Percentiles rank a stretch among this genome's conserved stretches.
phyloP scores from a whole-genome alignment of 148 eudicot species.

The Cornus controversa region DNA sequence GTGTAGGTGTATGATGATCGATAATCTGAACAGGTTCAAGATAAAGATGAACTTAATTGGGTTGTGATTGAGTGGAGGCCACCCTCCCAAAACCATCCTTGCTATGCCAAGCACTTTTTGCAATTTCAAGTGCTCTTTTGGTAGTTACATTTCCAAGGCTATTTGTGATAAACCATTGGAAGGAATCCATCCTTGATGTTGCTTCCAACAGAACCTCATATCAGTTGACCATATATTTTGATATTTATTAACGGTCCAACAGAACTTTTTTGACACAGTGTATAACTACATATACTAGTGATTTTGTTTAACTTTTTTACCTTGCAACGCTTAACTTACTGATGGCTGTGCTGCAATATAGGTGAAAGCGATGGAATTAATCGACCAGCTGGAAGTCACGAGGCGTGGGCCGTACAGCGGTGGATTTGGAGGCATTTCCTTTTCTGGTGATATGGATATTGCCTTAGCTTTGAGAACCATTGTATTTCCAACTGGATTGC shows the following conservation, averaged over 20 bases:
- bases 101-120: background rate
- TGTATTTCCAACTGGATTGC: conserved; percentile 72
- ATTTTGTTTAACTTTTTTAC: background rate
- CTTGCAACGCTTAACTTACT: background rate
- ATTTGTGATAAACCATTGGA: too few relatives aligned
- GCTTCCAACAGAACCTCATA: too few relatives aligned
- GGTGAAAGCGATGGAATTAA: conserved; percentile 99
- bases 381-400: conserved; percentile 85
- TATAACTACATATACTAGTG: background rate
- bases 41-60: too few relatives aligned
- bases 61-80: too few relatives aligned
- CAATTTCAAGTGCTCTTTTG: too few relatives aligned
- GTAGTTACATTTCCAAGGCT: too few relatives aligned
- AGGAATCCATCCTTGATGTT: too few relatives aligned
- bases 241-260: background rate
- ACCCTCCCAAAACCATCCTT: background rate
- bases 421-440: conserved; percentile 97
- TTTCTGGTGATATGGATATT: conserved; percentile 94
- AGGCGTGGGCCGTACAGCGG: conserved; percentile 99
- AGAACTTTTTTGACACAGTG: background rate
- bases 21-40: too few relatives aligned
- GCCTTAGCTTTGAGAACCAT: conserved; percentile 95
- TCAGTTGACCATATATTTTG: background rate
- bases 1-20: too few relatives aligned
- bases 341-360: conserved; percentile 18